A percentile compares a stretch with the other conserved stretches of the same genome.
Conservation (phyloP, 1,139 yeast species). For the Geotrichum candidum region DNA sequence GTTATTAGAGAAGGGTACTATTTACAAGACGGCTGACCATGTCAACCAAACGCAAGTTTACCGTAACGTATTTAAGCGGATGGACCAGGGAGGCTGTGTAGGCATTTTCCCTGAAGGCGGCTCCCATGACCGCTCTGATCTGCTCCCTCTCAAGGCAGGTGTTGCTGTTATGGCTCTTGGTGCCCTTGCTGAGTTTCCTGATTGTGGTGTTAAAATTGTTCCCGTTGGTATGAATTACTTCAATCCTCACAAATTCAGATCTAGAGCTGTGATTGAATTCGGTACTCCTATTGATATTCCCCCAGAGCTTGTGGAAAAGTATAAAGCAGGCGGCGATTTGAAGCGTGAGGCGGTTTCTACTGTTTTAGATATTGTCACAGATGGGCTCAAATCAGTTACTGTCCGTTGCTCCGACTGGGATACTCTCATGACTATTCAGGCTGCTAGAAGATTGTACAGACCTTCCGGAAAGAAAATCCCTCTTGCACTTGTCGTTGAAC, state of each 20-base stretch:
- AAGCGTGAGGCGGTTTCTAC: conserved; percentile 64
- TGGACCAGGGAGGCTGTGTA: conserved; percentile 70
- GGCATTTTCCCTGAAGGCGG: conserved; percentile 99
- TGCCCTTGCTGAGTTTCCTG: conserved; percentile 64
- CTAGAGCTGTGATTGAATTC: conserved; percentile 90
- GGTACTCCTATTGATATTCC: conserved; percentile 81
- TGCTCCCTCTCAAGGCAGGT: conserved; percentile 90
- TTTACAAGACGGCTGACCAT: conserved; percentile 69
- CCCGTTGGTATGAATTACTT: conserved; percentile 98
- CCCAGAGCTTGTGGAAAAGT: conserved; percentile 56
- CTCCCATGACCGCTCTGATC: conserved; percentile 87
- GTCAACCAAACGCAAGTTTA: conserved; percentile 83
- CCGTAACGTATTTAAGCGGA: conserved; percentile 72
- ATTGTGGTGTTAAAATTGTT: conserved; percentile 72
- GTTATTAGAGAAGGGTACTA: conserved; percentile 43
- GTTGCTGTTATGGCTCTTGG: conserved; percentile 98
- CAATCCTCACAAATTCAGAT: conserved; percentile 90
- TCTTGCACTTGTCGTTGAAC: conserved; percentile 75
- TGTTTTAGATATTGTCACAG: conserved; percentile 62
- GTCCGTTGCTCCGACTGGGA: conserved; percentile 91
- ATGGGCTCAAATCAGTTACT: conserved; percentile 80
- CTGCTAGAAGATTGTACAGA: conserved; percentile 83
- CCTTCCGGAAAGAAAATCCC: conserved; percentile 71
- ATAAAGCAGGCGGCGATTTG: conserved; percentile 51
- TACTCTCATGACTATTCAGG: conserved; percentile 86